Evolutionary conservation across 2,329 filamentous ascomycete genomes (phyloP).

Genomic region (Pyrenochaeta sp.): DNA sequence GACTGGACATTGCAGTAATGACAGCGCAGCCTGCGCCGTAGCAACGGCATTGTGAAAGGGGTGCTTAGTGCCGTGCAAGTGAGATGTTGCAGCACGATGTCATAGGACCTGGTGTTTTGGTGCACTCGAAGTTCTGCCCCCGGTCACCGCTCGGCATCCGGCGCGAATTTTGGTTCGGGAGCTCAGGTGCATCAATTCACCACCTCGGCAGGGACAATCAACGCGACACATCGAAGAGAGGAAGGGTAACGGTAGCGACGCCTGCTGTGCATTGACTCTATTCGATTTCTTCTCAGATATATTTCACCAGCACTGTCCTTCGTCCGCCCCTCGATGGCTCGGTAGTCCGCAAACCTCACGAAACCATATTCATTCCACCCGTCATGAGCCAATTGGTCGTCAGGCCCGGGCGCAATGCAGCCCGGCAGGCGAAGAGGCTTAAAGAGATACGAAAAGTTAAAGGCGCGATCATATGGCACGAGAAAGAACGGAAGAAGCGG

Average conservation of each 20-base stretch:
- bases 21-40: constrained; percentile 47
- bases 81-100: constrained; percentile 12
- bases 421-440: constrained; percentile 40
- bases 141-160: constrained; percentile 23
- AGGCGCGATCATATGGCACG: constrained; percentile 42
- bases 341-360: constrained; percentile 32
- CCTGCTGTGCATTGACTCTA: not conserved
- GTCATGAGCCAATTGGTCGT: constrained; percentile 41
- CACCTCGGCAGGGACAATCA: constrained; percentile 5
- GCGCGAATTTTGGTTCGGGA: constrained; percentile 25
- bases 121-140: constrained; percentile 20
- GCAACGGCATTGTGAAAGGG: constrained; percentile 37
- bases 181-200: constrained; percentile 13
- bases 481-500: constrained; percentile 35
- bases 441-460: constrained; percentile 55
- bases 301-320: not conserved
- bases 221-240: constrained; percentile 4
- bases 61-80: constrained; percentile 3
- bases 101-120: constrained; percentile 19
- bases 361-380: constrained; percentile 62
- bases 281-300: not conserved
- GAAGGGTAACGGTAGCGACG: not conserved
- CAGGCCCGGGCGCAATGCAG: constrained; percentile 33
- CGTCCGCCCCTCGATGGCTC: constrained; percentile 31
- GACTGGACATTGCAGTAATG: constrained; percentile 44